These are phyloP conservation scores for Starmerella asiatica DNA, from an alignment of 805 yeast genomes.

Conservation along the genomic window DNA sequence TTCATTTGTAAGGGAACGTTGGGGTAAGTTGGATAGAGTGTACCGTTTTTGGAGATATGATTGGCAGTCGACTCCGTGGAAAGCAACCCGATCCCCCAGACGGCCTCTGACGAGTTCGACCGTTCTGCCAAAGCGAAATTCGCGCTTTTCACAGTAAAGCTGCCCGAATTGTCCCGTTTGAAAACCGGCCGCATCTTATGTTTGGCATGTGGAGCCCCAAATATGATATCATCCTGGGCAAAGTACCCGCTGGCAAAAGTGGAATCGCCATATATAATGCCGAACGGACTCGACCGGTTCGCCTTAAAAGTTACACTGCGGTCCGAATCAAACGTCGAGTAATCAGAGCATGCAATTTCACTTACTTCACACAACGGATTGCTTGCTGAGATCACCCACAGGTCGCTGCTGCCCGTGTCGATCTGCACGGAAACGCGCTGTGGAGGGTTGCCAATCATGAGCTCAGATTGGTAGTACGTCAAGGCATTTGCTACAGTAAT, in stretches of 20 bases:
- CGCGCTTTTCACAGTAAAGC: conserved; percentile 34
- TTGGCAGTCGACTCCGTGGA: conserved; percentile 27
- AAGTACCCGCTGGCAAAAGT: conserved; percentile 40
- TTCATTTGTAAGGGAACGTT: conserved; percentile 29
- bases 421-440: conserved; percentile 43
- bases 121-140: conserved; percentile 64
- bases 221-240: conserved; percentile 43
- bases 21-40: conserved; percentile 19
- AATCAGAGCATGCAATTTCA: conserved; percentile 3
- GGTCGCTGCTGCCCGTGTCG: conserved; percentile 68
- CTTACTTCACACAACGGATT: conserved; percentile 32
- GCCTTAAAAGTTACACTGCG: conserved; percentile 4
- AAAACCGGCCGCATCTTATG: too few relatives aligned
- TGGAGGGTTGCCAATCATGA: conserved; percentile 42
- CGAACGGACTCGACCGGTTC: conserved; percentile 14
- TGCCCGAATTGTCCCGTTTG: not conserved
- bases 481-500: conserved; percentile 20
- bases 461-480: conserved; percentile 25
- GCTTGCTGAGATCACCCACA: conserved; percentile 44
- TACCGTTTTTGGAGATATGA: conserved; percentile 5
- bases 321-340: conserved; percentile 2
- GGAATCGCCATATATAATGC: conserved; percentile 30
- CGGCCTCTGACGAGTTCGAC: conserved; percentile 52
- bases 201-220: too few relatives aligned
- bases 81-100: conserved; percentile 29